phyloP scores from a whole-genome alignment of 805 yeast species.

The Lipomyces sp. region DNA sequence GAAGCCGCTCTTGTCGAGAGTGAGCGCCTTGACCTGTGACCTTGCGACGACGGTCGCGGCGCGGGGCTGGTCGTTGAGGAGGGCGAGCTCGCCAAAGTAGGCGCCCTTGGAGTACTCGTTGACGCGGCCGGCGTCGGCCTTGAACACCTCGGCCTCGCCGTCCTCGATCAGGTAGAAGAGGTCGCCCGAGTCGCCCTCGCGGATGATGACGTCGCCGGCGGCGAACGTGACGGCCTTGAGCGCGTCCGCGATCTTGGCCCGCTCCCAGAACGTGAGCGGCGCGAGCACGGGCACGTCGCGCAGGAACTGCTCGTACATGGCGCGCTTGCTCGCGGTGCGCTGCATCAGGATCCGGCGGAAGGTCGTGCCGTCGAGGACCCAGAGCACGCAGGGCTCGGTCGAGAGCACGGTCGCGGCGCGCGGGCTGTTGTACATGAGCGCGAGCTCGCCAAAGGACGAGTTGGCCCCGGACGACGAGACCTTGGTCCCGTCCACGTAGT shows the following conservation, averaged over 20 bases:
- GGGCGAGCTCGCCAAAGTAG: conserved; percentile 95
- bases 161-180: conserved; percentile 70
- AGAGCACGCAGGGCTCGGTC: conserved; percentile 56
- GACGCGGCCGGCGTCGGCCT: conserved; percentile 58
- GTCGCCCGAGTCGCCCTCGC: conserved; percentile 83
- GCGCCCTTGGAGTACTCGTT: conserved; percentile 70
- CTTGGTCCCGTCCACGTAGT: conserved; percentile 63
- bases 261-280: conserved; percentile 70
- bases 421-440: conserved; percentile 95
- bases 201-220: conserved; percentile 70
- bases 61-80: conserved; percentile 86
- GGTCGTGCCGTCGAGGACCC: conserved; percentile 92
- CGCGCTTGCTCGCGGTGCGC: conserved; percentile 84
- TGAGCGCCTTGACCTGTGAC: conserved; percentile 78
- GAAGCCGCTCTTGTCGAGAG: conserved; percentile 87
- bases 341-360: conserved; percentile 89
- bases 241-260: conserved; percentile 93
- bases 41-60: conserved; percentile 87
- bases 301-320: conserved; percentile 83
- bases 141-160: conserved; percentile 77
- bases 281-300: conserved; percentile 80
- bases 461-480: conserved; percentile 81
- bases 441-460: conserved; percentile 92
- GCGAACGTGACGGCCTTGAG: conserved; percentile 70
- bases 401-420: conserved; percentile 94